Evolutionary conservation across 129 eudicot genomes (phyloP).

Genomic region (Helichrysum umbraculigerum): DNA sequence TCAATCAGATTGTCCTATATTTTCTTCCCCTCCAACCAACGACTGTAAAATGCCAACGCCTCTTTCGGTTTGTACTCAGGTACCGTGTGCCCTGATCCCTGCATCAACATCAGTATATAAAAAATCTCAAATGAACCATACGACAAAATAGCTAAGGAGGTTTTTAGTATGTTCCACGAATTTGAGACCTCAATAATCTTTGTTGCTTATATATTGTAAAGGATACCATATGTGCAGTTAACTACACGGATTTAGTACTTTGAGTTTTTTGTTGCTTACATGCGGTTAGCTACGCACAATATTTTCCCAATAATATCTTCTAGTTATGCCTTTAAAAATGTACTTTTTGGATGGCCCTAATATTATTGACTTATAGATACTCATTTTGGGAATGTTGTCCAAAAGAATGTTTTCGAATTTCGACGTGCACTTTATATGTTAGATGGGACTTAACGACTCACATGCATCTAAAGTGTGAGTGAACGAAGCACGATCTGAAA

Average conservation of each 20-base stretch:
- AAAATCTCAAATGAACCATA: background rate
- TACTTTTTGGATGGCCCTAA: background rate
- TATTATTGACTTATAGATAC: no score
- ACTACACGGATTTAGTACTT: no score
- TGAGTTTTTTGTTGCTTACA: no score
- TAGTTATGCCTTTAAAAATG: background rate
- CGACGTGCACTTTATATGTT: background rate
- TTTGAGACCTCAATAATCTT: background rate
- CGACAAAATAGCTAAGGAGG: no score
- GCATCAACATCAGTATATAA: slow-evolving; percentile 16
- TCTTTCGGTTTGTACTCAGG: slow-evolving; percentile 91
- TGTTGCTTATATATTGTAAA: background rate
- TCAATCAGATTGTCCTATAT: slow-evolving; percentile 37
- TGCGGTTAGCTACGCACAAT: no score
- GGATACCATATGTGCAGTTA: no score
- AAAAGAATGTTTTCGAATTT: background rate
- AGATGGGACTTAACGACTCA: background rate
- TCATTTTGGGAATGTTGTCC: no score
- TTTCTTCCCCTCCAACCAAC: slow-evolving; percentile 63
- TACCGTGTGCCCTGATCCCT: slow-evolving; percentile 96
- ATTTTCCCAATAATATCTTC: background rate
- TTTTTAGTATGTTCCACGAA: background rate
- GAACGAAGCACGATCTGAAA: background rate
- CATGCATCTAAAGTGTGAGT: background rate
- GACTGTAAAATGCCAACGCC: slow-evolving; percentile 65